phyloP scores from a whole-genome alignment of 371 early-diverging fungal genomes.

The Syncephalis fuscata region DNA sequence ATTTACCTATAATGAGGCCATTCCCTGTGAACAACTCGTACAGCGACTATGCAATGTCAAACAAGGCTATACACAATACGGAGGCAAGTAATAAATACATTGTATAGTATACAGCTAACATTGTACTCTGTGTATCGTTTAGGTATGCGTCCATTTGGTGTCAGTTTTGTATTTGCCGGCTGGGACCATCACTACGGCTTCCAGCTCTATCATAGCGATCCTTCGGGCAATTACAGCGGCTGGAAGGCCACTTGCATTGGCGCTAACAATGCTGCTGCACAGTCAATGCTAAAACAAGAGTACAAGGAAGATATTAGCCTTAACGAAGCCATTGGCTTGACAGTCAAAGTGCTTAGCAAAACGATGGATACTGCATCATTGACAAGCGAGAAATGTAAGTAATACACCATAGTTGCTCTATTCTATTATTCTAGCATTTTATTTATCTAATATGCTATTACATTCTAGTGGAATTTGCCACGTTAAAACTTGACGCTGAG shows the following conservation, averaged over 20 bases:
- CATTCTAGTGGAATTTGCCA: slow-evolving; percentile 62
- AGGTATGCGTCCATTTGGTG: slow-evolving; percentile 97
- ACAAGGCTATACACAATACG: slow-evolving; percentile 98
- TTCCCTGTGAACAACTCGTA: slow-evolving; percentile 90
- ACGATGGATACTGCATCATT: slow-evolving; percentile 87
- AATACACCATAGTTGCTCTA: too few relatives aligned
- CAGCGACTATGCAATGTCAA: slow-evolving; percentile 89
- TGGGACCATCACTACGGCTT: slow-evolving; percentile 82
- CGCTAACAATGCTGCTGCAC: slow-evolving; percentile 80
- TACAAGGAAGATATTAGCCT: slow-evolving; percentile 79
- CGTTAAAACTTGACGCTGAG: slow-evolving; percentile 28
- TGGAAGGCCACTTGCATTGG: slow-evolving; percentile 99
- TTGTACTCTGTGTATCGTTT: background rate
- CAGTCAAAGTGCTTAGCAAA: slow-evolving; percentile 86
- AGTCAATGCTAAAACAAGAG: slow-evolving; percentile 87
- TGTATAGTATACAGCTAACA: background rate
- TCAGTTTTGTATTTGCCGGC: slow-evolving; percentile 95
- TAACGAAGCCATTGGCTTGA: slow-evolving; percentile 73
- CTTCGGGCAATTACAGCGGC: slow-evolving; percentile 96
- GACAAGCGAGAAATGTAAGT: slow-evolving; percentile 76
- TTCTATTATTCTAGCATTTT: too few relatives aligned
- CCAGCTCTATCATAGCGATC: slow-evolving; percentile 97
- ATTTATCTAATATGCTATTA: background rate
- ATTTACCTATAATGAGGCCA: slow-evolving; percentile 71
- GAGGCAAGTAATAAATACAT: slow-evolving; percentile 30